Percentiles rank a stretch among this genome's conserved stretches.
Evolutionary conservation across 768 basidiomycete genomes (phyloP).

Genomic region (Serendipita vermifera): DNA sequence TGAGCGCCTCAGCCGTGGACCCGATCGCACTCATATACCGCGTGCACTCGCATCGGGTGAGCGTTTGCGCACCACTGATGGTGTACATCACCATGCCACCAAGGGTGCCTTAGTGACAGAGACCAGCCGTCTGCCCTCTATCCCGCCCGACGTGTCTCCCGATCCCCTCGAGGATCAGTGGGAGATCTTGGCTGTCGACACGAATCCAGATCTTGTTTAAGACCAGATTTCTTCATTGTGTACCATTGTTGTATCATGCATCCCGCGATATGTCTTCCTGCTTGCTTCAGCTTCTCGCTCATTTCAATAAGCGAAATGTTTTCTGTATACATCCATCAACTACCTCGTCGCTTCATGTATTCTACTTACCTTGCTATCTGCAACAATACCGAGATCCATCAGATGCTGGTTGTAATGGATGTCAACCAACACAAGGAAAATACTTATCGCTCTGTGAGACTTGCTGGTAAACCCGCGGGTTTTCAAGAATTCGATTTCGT

Average conservation of each 20-base stretch:
- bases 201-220: not conserved
- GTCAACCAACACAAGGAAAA: not conserved
- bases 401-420: not conserved
- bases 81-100: no score
- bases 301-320: not conserved
- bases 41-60: no score
- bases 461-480: not conserved
- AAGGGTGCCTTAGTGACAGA: no score
- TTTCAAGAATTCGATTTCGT: not conserved
- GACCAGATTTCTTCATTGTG: not conserved
- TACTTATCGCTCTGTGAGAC: not conserved
- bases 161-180: no score
- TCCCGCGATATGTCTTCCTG: not conserved
- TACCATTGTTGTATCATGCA: not conserved
- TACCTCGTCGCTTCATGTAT: no score
- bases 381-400: not conserved
- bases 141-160: no score
- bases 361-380: no score
- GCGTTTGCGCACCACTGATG: no score
- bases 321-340: no score
- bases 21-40: constrained; percentile 2
- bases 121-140: no score
- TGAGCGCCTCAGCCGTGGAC: not conserved
- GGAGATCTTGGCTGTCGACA: no score
- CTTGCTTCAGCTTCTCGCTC: not conserved